Conservation (phyloP, 192 early-diverging fungal species). For the Mortierella hygrophila region DNA sequence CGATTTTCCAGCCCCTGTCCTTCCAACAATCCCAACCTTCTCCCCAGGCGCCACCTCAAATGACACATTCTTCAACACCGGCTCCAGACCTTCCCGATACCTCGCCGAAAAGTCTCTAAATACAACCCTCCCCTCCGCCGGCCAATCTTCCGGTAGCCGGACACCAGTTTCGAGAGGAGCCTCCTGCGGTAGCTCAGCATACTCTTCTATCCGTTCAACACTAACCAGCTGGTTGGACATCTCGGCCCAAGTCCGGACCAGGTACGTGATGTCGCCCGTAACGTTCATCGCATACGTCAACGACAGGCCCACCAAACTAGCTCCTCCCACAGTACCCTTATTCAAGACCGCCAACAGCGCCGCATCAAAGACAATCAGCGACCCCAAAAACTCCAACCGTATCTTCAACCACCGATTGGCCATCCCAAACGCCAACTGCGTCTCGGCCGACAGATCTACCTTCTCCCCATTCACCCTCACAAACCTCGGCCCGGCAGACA, state of each 20-base stretch:
- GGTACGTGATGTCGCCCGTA: conserved; percentile 79
- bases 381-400: conserved; percentile 80
- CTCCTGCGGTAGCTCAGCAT: conserved; percentile 81
- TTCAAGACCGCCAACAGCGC: conserved; percentile 72
- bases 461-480: conserved; percentile 54
- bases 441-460: conserved; percentile 18
- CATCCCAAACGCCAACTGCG: conserved; percentile 58
- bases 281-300: conserved; percentile 87
- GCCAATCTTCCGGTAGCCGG: conserved; percentile 57
- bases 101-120: conserved; percentile 36
- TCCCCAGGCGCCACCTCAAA: conserved; percentile 40
- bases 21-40: conserved; percentile 58
- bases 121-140: conserved; percentile 22
- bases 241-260: conserved; percentile 73
- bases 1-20: conserved; percentile 61
- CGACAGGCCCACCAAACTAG: conserved; percentile 85
- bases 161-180: conserved; percentile 62
- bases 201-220: conserved; percentile 89
- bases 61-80: conserved; percentile 61
- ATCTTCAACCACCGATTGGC: conserved; percentile 84
- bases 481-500: conserved; percentile 68
- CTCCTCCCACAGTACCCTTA: conserved; percentile 58
- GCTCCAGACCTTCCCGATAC: conserved; percentile 54
- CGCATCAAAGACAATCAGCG: conserved; percentile 72
- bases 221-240: conserved; percentile 86